Evolutionary conservation across 2,329 filamentous ascomycete species (phyloP), one percentile per base, ranked within the genome.

Genomic region (Pochonia chlamydosporia): DNA sequence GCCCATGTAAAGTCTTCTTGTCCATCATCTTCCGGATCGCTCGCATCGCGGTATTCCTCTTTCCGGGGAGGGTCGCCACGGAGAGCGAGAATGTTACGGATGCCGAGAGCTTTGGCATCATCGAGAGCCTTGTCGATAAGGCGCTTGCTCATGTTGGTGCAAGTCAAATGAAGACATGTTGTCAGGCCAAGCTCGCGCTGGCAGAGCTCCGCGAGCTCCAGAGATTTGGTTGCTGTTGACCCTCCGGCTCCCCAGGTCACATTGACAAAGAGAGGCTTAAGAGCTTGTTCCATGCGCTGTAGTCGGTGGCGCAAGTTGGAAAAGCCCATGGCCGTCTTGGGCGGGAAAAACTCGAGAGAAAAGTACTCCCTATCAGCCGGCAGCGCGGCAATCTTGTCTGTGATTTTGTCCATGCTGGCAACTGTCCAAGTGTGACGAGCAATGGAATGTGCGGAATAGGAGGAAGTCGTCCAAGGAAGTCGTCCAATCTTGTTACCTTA

Each of bases 331-430:
- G 85, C 78, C 40, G 93, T 99, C 75, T 97, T 99, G 53, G 93
- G 93, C 56, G 93, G 93, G 73, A 99, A 99, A 81, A 99, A 99
- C 72, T 99, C 93, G 69, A 97, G 85, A 41, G 93, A 97, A 71
- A 96, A 95, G 75, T 93, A 97, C 64, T 80, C 83, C 55, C 81
- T 80, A 67, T 88, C 82, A 54, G 85, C 79, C 66, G 89, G 87
- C 72, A 99, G 73, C 52, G 89, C 88, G 70, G 88, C 87, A 63
- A 97, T 92, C 76, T 96, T 96, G 76, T 95, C 87, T 53, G 89
- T 95, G 64, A 96, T 91, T 71, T 88, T 93, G 72, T 90, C 85
- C 84, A 89, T 89, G 52, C 48, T 50, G 56, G 49, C 18, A 18
- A 8, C 9, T 36, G 31, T 13, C 5, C 41, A 3, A 7, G 26